Evolutionary conservation across 768 basidiomycete genomes (phyloP).

Genomic region (Mrakia blollopis): DNA sequence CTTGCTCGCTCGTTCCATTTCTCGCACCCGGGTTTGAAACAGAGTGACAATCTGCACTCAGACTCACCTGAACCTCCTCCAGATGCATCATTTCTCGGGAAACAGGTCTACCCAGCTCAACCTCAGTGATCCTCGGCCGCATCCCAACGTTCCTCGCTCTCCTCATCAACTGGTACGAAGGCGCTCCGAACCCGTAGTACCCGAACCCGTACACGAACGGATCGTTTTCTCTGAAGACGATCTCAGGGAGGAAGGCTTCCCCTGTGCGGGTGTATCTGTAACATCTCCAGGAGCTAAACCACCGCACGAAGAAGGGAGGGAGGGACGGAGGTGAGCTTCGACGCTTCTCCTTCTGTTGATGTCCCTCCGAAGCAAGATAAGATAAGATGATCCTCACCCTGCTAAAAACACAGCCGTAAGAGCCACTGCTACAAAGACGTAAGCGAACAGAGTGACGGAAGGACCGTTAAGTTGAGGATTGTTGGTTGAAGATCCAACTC

Average conservation of each 20-base stretch:
- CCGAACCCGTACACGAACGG: neutral
- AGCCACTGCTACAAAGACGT: conserved; percentile 2
- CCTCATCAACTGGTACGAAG: neutral
- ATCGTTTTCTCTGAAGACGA: conserved; percentile 7
- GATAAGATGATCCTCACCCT: neutral
- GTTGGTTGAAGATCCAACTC: too few relatives aligned
- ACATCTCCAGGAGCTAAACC: neutral
- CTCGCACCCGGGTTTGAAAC: neutral
- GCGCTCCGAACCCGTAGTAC: neutral
- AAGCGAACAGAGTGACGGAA: neutral
- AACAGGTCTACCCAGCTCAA: neutral
- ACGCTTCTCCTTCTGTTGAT: neutral
- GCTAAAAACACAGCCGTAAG: neutral
- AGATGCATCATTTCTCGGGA: neutral
- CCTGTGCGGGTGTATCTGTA: neutral
- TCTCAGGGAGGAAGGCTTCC: neutral
- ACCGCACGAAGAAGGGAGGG: too few relatives aligned
- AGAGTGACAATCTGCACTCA: too few relatives aligned
- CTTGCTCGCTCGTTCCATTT: neutral
- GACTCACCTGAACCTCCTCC: neutral
- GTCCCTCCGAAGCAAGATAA: neutral
- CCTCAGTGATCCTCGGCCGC: neutral
- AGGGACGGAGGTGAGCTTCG: neutral
- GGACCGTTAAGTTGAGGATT: conserved; percentile 2
- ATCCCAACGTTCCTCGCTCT: neutral